These are phyloP conservation scores for Aspergillus novofumigatus DNA, from an alignment of 2,329 filamentous ascomycete genomes.

Conservation along the genomic window DNA sequence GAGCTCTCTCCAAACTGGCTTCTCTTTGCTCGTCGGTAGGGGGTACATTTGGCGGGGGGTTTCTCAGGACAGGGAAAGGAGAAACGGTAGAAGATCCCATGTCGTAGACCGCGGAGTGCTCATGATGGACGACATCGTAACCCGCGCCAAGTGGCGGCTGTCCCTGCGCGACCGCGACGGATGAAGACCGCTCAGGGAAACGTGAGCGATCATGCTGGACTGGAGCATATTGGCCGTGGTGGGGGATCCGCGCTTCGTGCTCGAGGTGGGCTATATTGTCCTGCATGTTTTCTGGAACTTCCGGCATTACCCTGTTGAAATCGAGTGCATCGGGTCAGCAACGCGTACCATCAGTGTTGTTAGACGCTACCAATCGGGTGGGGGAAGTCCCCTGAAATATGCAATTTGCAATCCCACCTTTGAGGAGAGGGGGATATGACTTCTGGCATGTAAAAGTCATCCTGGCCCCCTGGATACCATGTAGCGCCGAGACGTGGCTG, in stretches of 20 bases:
- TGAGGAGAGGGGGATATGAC: slow-evolving; percentile 67
- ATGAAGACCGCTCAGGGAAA: slow-evolving; percentile 36
- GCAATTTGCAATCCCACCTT: slow-evolving; percentile 47
- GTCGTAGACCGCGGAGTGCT: slow-evolving; percentile 49
- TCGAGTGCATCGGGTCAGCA: slow-evolving; percentile 21
- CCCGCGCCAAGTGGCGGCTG: slow-evolving; percentile 23
- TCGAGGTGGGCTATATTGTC: slow-evolving; percentile 89
- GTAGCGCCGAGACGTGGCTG: slow-evolving; percentile 54
- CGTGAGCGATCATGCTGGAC: slow-evolving; percentile 30
- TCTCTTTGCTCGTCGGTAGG: slow-evolving; percentile 94
- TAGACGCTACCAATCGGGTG: slow-evolving; percentile 3
- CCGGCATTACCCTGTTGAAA: slow-evolving; percentile 73
- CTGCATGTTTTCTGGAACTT: slow-evolving; percentile 96
- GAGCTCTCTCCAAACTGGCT: slow-evolving; percentile 77
- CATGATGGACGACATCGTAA: slow-evolving; percentile 42
- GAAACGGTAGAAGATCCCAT: slow-evolving; percentile 73
- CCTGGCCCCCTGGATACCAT: slow-evolving; percentile 63
- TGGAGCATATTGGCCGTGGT: slow-evolving; percentile 38
- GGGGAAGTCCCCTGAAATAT: slow-evolving; percentile 3
- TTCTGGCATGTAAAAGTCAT: slow-evolving; percentile 67
- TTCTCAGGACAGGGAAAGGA: slow-evolving; percentile 79
- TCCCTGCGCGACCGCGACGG: slow-evolving; percentile 26
- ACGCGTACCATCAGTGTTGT: slow-evolving; percentile 11
- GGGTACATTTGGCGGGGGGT: slow-evolving; percentile 79
- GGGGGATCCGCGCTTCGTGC: slow-evolving; percentile 59